phyloP scores from a whole-genome alignment of 108 stramenopile genomes.

The Mediolabrus comicus region DNA sequence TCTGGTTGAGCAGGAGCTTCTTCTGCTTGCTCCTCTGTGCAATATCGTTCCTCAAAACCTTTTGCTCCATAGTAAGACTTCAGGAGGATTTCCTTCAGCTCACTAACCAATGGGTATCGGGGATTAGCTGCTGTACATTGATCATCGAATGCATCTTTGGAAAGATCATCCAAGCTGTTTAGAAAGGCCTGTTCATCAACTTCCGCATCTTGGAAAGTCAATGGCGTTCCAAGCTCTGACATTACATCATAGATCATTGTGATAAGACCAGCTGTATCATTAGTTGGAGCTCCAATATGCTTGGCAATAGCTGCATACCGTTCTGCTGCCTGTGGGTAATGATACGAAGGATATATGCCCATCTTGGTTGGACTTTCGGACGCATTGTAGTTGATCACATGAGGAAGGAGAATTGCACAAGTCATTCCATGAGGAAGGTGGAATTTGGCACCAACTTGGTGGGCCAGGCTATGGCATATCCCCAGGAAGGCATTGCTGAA shows the following conservation, averaged over 20 bases:
- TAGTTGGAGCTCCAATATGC: slow-evolving; percentile 20
- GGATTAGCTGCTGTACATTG: slow-evolving; percentile 52
- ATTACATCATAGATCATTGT: slow-evolving; percentile 23
- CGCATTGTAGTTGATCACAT: slow-evolving; percentile 42
- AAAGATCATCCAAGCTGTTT: slow-evolving; percentile 28
- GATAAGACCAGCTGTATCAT: slow-evolving; percentile 20
- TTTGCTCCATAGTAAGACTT: slow-evolving; percentile 36
- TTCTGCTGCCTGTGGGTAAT: slow-evolving; percentile 21
- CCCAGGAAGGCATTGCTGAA: too few species aligned
- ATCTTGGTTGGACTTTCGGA: slow-evolving; percentile 29
- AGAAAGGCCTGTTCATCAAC: slow-evolving; percentile 30
- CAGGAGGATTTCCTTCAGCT: slow-evolving; percentile 37
- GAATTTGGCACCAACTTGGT: too few species aligned
- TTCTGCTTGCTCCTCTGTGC: too few species aligned
- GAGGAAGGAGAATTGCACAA: too few species aligned
- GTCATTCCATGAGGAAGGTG: too few species aligned
- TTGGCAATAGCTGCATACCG: slow-evolving; percentile 36
- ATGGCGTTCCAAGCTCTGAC: slow-evolving; percentile 27
- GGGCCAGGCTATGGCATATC: too few species aligned
- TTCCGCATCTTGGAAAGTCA: slow-evolving; percentile 27
- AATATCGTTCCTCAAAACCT: neutral
- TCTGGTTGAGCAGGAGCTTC: too few species aligned
- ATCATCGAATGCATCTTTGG: slow-evolving; percentile 45
- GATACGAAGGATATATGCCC: slow-evolving; percentile 31
- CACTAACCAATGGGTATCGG: slow-evolving; percentile 38